A percentile compares a stretch with the other conserved stretches of the same genome.
Evolutionary conservation across 768 basidiomycete genomes (phyloP).

Genomic region (Dictyophora rubrovolvata): DNA sequence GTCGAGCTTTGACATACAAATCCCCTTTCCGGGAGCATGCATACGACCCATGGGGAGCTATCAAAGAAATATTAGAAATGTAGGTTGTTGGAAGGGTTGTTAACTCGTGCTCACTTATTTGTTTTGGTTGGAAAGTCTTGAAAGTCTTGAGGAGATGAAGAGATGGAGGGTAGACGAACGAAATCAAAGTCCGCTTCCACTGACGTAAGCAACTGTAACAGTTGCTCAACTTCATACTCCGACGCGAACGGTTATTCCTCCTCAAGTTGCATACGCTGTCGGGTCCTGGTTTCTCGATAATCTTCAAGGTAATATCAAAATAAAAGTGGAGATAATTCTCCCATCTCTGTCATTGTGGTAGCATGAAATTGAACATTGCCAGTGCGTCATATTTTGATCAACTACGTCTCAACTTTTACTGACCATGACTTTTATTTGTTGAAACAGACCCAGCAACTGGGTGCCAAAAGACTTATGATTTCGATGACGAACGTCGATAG

Average conservation of each 20-base stretch:
- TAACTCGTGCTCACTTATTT: neutral
- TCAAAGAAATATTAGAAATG: neutral
- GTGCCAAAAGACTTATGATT: conserved; percentile 90
- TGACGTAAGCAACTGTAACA: conserved; percentile 10
- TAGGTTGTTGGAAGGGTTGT: neutral
- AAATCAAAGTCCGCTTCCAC: neutral
- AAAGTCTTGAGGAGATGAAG: neutral
- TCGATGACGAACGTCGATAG: conserved; percentile 87
- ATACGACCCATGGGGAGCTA: conserved; percentile 78
- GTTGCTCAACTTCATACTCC: conserved; percentile 3
- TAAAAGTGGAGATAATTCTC: conserved; percentile 15
- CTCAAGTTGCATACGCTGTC: conserved; percentile 19
- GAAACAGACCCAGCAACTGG: conserved; percentile 91
- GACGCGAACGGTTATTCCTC: neutral
- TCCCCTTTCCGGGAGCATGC: conserved; percentile 99
- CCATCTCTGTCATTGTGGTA: conserved; percentile 19
- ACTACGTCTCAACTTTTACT: conserved; percentile 6
- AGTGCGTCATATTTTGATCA: conserved; percentile 41
- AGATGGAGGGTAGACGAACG: neutral
- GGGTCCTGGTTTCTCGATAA: conserved; percentile 22
- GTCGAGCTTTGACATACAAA: conserved; percentile 53
- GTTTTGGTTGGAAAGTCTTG: neutral
- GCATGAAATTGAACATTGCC: conserved; percentile 98
- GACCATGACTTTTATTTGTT: neutral
- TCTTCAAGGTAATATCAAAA: conserved; percentile 11